Percentiles rank a stretch among this genome's conserved stretches.
These are phyloP conservation scores for Elsinoe australis DNA, from an alignment of 2,329 filamentous ascomycete species.

Conservation along the genomic window DNA sequence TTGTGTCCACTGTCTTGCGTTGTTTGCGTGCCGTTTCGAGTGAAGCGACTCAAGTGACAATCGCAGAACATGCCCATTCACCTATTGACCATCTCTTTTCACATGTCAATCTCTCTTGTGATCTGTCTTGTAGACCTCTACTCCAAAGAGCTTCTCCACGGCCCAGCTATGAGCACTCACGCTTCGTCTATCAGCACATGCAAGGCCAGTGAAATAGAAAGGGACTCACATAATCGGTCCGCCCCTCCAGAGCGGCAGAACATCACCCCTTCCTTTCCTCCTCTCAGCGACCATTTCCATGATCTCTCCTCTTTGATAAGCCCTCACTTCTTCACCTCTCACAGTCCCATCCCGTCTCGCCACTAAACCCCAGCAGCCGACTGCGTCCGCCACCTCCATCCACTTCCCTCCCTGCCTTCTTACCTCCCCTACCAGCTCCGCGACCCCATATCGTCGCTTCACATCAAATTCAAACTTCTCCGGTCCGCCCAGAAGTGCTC, in stretches of 20 bases:
- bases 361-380: conserved; percentile 31
- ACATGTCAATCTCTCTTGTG: conserved; percentile 24
- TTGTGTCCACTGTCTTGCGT: too few species aligned
- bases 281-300: conserved; percentile 26
- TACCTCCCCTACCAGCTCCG: conserved; percentile 26
- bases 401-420: conserved; percentile 20
- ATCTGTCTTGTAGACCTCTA: conserved; percentile 27
- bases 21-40: too few species aligned
- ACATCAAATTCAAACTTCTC: conserved; percentile 26
- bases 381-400: conserved; percentile 25
- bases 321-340: conserved; percentile 28
- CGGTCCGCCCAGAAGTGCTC: conserved; percentile 27
- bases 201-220: neutral
- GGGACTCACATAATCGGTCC: conserved; percentile 28
- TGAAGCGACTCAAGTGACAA: too few species aligned
- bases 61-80: too few species aligned
- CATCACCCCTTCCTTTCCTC: conserved; percentile 28
- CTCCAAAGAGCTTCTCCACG: conserved; percentile 28
- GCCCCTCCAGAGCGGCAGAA: conserved; percentile 32
- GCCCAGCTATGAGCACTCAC: conserved; percentile 30
- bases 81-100: neutral
- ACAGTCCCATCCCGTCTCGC: conserved; percentile 28
- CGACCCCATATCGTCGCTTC: conserved; percentile 25
- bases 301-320: conserved; percentile 28
- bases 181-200: conserved; percentile 7